A percentile compares a stretch with the other conserved stretches of the same genome.
Evolutionary conservation across 176 grass and related monocot genomes (phyloP).

Genomic region (Aegilops tauschii): DNA sequence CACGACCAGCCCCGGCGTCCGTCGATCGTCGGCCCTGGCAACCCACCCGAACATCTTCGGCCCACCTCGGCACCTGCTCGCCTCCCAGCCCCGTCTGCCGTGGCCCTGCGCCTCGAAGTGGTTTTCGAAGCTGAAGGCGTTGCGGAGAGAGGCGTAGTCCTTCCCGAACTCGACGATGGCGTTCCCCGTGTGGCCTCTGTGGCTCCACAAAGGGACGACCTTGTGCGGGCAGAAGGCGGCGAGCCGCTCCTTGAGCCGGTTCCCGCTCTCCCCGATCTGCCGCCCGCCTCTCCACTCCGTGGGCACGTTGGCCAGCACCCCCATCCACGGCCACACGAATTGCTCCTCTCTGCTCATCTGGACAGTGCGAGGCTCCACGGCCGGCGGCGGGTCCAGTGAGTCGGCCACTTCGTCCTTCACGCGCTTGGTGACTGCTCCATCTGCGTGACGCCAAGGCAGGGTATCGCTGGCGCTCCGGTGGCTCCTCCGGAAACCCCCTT

Average conservation of each 20-base stretch:
- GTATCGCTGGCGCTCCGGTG: neutral
- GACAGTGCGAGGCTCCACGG: neutral
- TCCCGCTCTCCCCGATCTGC: slow-evolving; percentile 26
- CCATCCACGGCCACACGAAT: slow-evolving; percentile 26
- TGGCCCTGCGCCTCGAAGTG: slow-evolving; percentile 32
- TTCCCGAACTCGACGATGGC: slow-evolving; percentile 46
- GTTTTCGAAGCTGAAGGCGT: slow-evolving; percentile 33
- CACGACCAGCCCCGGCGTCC: slow-evolving; percentile 23
- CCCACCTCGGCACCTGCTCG: neutral
- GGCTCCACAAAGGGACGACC: slow-evolving; percentile 47
- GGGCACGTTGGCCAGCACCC: slow-evolving; percentile 36
- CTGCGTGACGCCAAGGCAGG: neutral
- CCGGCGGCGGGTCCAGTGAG: neutral
- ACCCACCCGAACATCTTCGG: slow-evolving; percentile 41
- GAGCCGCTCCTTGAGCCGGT: slow-evolving; percentile 5
- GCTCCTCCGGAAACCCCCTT: neutral
- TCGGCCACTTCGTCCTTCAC: neutral
- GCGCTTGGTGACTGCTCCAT: neutral
- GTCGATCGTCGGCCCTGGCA: slow-evolving; percentile 41
- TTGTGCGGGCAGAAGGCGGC: slow-evolving; percentile 3
- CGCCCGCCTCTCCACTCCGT: slow-evolving; percentile 39
- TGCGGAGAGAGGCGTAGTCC: slow-evolving; percentile 33
- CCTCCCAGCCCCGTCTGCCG: slow-evolving; percentile 30
- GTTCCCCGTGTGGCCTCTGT: slow-evolving; percentile 43
- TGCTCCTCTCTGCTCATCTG: neutral